Conservation (phyloP, 148 eudicot species). For the Fagopyrum esculentum region DNA sequence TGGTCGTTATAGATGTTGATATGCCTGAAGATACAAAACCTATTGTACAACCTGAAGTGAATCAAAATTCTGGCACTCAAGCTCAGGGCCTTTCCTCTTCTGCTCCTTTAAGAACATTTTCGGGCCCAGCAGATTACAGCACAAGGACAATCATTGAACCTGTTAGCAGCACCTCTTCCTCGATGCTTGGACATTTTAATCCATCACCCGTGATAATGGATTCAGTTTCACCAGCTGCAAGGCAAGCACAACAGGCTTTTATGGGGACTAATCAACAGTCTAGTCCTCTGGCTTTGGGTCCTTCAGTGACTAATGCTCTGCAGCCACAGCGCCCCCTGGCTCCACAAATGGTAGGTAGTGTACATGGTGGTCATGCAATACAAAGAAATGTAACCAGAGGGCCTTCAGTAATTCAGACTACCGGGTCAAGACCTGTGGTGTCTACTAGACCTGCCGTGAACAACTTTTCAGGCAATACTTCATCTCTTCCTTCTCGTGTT, state of each 20-base stretch:
- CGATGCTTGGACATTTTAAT: conserved; percentile 19
- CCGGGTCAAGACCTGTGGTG: conserved; percentile 24
- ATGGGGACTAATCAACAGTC: conserved; percentile 21
- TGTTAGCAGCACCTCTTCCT: conserved; percentile 20
- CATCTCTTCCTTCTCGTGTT: conserved; percentile 30
- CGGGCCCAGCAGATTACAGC: conserved; percentile 20
- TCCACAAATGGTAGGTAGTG: conserved; percentile 24
- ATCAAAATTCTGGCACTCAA: conserved; percentile 29
- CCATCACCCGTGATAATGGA: conserved; percentile 41
- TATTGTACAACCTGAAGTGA: conserved; percentile 20
- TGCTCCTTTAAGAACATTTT: conserved; percentile 21
- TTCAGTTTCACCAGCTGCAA: conserved; percentile 42
- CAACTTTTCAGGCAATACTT: conserved; percentile 15
- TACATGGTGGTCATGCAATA: conserved; percentile 31
- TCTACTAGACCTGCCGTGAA: conserved; percentile 26
- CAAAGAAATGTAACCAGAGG: conserved; percentile 37
- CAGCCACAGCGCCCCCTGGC: conserved; percentile 34
- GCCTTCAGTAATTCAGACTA: conserved; percentile 52
- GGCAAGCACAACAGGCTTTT: conserved; percentile 29
- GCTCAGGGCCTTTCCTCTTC: conserved; percentile 30
- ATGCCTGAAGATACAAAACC: conserved; percentile 53
- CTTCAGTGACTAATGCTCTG: conserved; percentile 22
- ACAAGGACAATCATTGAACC: conserved; percentile 20
- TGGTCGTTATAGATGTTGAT: conserved; percentile 14
- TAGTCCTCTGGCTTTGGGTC: conserved; percentile 20